Evolutionary conservation across 2,329 filamentous ascomycete genomes (phyloP).

Genomic region (Pyrenochaeta sp.): DNA sequence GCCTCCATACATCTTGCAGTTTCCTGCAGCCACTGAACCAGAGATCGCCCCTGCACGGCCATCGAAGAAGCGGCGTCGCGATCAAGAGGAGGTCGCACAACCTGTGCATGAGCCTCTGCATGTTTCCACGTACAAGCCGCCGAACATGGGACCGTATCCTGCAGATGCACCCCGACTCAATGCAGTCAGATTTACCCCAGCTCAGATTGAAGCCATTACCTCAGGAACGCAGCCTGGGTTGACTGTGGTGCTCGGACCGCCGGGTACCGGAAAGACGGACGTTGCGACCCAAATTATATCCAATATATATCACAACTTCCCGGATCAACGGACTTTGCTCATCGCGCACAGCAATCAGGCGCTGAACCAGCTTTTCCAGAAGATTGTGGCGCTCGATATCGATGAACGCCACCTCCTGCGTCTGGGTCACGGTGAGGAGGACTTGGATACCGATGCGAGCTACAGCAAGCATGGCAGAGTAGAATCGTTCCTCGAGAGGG

Average conservation of each 20-base stretch:
- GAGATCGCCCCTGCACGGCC: slow-evolving; percentile 60
- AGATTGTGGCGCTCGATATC: slow-evolving; percentile 95
- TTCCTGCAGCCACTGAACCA: slow-evolving; percentile 48
- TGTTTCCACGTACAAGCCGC: slow-evolving; percentile 88
- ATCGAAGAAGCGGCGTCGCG: slow-evolving; percentile 87
- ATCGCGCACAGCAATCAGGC: slow-evolving; percentile 98
- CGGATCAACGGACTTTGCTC: slow-evolving; percentile 86
- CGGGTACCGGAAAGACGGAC: slow-evolving; percentile 98
- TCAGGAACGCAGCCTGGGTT: slow-evolving; percentile 94
- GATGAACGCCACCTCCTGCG: slow-evolving; percentile 92
- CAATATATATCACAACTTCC: slow-evolving; percentile 98
- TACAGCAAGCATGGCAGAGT: slow-evolving; percentile 96
- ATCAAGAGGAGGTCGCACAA: slow-evolving; percentile 69
- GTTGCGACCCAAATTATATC: slow-evolving; percentile 98
- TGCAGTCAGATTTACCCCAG: slow-evolving; percentile 83
- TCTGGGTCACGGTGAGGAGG: slow-evolving; percentile 93
- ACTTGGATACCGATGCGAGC: slow-evolving; percentile 82
- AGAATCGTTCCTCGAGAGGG: slow-evolving; percentile 92
- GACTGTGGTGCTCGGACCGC: slow-evolving; percentile 92
- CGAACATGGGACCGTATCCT: slow-evolving; percentile 88
- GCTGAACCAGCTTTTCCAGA: slow-evolving; percentile 95
- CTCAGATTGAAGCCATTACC: slow-evolving; percentile 89
- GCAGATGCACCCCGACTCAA: slow-evolving; percentile 84
- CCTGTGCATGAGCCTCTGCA: slow-evolving; percentile 69
- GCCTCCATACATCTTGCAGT: slow-evolving; percentile 86